Evolutionary conservation across 306 rosid species (phyloP), one percentile per base, ranked within the genome.

Genomic region (Fragaria ananassa): DNA sequence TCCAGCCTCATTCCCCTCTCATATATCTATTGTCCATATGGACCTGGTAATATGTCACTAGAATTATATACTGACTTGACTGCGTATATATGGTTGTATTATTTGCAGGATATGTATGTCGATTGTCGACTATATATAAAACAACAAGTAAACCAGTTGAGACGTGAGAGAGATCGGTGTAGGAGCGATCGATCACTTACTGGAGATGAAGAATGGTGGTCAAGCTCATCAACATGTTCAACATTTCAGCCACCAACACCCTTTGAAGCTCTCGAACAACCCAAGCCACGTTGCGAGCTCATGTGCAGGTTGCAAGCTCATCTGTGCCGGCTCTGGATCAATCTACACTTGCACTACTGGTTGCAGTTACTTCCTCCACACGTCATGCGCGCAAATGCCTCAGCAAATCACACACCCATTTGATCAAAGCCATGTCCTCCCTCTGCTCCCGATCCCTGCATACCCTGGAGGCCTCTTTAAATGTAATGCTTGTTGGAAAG

Each of bases 381-480:
- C 60, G 4, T 41, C 77, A 19, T 74, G 77, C 46, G 60, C 68
- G 27, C 56, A 25, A 56, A 42, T 74, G 77, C 77, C 77, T 7
- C 42, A 56, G 35, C 39, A 74, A 41, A 74, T 74, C 54, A 74
- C 77, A 18, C 77, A 74, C 18, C 77, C 68, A 2, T 74, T 1
- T 18, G 77, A 58, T 45, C 41, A 58, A 41, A 25, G 12, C 41
- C 68, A 58, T 29, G 69, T 58, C 68, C 77, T 74, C 39, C 3
- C 23, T 61, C 56, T 74, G 9, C 27, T 56, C 44, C 65, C 77
- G 18, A 74, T 21, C 25, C 68, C 77, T 25, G 2, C 53, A 21
- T 45, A 58, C 42, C 6, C 49, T 8, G 50, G 25, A 18, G 77
- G 77, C 17, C 35, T 41, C 56, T 74, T 74, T 53, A 74, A 15